Evolutionary conservation across 2,329 filamentous ascomycete species (phyloP).

Genomic region (Calonectria ilicicola): DNA sequence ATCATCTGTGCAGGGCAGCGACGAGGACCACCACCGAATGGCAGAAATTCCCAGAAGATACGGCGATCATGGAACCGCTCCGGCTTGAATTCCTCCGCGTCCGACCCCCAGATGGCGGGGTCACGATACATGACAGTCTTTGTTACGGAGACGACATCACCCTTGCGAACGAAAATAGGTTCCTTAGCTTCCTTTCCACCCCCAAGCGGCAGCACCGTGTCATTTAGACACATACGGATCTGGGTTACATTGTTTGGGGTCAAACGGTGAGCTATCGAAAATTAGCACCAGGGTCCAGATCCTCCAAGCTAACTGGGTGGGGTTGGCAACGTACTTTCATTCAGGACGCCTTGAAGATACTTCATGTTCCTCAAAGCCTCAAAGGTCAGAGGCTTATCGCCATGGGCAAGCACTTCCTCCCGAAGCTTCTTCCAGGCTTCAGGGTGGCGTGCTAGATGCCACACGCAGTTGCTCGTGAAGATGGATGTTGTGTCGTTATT

Average conservation of each 20-base stretch:
- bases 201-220: conserved; percentile 63
- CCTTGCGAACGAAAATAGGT: conserved; percentile 62
- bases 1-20: conserved; percentile 38
- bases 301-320: background rate
- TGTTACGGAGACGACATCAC: conserved; percentile 56
- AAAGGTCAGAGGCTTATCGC: conserved; percentile 31
- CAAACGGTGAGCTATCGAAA: conserved; percentile 20
- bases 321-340: conserved; percentile 26
- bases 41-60: conserved; percentile 34
- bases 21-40: conserved; percentile 35
- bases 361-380: conserved; percentile 28
- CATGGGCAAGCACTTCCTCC: conserved; percentile 20
- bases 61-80: conserved; percentile 48
- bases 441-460: conserved; percentile 24
- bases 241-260: conserved; percentile 33
- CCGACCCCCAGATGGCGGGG: conserved; percentile 50
- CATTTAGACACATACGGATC: conserved; percentile 36
- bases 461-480: conserved; percentile 30
- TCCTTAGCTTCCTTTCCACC: conserved; percentile 59
- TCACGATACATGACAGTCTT: conserved; percentile 55
- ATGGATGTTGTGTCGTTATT: conserved; percentile 33
- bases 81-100: conserved; percentile 54
- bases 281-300: background rate
- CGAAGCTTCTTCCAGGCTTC: conserved; percentile 30
- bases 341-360: conserved; percentile 30